A percentile compares a stretch with the other conserved stretches of the same genome.
Evolutionary conservation across 371 early-diverging fungal genomes (phyloP).

Genomic region (Gilbertella persicaria): DNA sequence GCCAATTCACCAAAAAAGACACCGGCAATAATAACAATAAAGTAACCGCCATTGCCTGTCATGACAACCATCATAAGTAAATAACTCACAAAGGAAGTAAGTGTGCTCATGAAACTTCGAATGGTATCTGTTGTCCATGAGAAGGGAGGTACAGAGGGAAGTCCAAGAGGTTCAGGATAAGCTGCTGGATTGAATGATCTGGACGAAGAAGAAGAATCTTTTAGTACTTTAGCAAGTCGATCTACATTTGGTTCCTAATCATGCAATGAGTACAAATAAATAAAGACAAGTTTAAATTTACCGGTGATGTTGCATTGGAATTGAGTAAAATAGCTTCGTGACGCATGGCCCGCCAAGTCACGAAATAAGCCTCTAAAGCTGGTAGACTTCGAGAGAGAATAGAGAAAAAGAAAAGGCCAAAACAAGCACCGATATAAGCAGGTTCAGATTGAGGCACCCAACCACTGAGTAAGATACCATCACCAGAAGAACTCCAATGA

Average conservation of each 20-base stretch:
- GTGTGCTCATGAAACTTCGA: constrained; percentile 50
- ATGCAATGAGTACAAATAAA: too few relatives aligned
- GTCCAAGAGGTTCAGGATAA: constrained; percentile 21
- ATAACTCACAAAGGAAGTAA: constrained; percentile 59
- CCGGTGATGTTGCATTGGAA: neutral
- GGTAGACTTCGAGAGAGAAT: constrained; percentile 50
- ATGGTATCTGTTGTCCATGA: constrained; percentile 54
- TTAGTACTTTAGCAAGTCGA: too few relatives aligned
- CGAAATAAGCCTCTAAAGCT: constrained; percentile 54
- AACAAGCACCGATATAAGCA: constrained; percentile 58
- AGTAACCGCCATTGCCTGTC: constrained; percentile 79
- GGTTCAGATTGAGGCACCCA: constrained; percentile 53
- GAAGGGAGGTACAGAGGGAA: constrained; percentile 53
- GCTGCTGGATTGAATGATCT: constrained; percentile 62
- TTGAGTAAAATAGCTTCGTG: constrained; percentile 23
- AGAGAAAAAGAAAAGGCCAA: constrained; percentile 56
- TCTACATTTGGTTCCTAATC: too few relatives aligned
- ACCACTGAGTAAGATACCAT: constrained; percentile 41
- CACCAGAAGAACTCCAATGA: constrained; percentile 43
- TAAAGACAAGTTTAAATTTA: too few relatives aligned
- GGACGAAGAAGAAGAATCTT: too few relatives aligned
- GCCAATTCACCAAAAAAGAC: constrained; percentile 69
- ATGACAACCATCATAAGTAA: constrained; percentile 81
- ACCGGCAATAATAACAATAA: constrained; percentile 65
- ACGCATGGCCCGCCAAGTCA: constrained; percentile 38